These are phyloP conservation scores for Naganishia friedmannii DNA, from an alignment of 768 basidiomycete species.

Conservation along the genomic window DNA sequence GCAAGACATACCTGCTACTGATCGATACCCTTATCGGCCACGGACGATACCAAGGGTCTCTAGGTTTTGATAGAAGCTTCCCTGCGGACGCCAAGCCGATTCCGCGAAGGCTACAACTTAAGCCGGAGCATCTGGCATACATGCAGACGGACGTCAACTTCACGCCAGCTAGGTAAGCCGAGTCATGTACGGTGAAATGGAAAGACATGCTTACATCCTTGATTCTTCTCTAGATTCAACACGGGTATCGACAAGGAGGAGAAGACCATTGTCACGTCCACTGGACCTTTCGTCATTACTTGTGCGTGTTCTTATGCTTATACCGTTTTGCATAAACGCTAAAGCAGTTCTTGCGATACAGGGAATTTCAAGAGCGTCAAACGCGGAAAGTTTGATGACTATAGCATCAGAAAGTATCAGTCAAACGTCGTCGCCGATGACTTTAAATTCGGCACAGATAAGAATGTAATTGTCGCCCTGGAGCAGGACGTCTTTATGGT, in stretches of 20 bases:
- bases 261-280: slow-evolving; percentile 92
- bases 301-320: slow-evolving; percentile 55
- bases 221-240: slow-evolving; percentile 68
- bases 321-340: neutral
- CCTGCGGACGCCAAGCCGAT: slow-evolving; percentile 90
- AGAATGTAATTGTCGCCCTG: slow-evolving; percentile 93
- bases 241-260: slow-evolving; percentile 81
- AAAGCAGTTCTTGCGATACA: slow-evolving; percentile 16
- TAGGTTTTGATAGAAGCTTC: slow-evolving; percentile 93
- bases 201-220: slow-evolving; percentile 20
- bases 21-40: slow-evolving; percentile 94
- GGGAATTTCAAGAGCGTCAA: slow-evolving; percentile 93
- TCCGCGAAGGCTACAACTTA: slow-evolving; percentile 79
- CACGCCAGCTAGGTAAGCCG: slow-evolving; percentile 78
- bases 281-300: slow-evolving; percentile 84
- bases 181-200: neutral
- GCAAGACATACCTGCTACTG: slow-evolving; percentile 84
- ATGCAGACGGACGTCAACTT: slow-evolving; percentile 85
- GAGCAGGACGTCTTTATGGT: slow-evolving; percentile 89
- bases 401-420: slow-evolving; percentile 92
- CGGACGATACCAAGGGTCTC: slow-evolving; percentile 72
- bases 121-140: slow-evolving; percentile 86
- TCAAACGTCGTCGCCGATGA: slow-evolving; percentile 93
- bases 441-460: slow-evolving; percentile 96
- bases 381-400: slow-evolving; percentile 82